Evolutionary conservation across 2,329 filamentous ascomycete genomes (phyloP), one percentile per base, ranked within the genome.

Genomic region (Aspergillus flavus): DNA sequence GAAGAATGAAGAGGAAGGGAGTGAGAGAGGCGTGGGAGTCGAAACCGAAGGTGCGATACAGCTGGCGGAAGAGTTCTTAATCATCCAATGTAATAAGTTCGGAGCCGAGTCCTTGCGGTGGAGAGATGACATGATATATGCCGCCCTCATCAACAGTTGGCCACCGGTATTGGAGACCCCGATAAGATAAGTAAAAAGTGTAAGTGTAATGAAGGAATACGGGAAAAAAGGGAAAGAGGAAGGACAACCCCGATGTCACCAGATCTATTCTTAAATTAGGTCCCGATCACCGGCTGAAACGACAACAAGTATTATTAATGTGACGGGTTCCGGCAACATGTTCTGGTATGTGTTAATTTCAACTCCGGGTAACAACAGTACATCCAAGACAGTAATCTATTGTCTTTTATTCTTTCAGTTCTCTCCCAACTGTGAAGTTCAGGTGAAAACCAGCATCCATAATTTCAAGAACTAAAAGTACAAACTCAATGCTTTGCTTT

Each of bases 91-190:
- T 19, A 55, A 36, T 55, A 52, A 48, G 52, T 64, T 56, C 59
- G 63, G 59, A 59, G 61, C 65, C 62, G 61, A 65, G 63, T 63
- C 63, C 53, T 50, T 64, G 34, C 50, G 57, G 62, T 62, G 63
- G 60, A 63, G 57, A 70, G 65, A 72, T 65, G 61, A 65, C 63
- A 64, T 64, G 60, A 54, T 55, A 54, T 55, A 55, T 55, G 32
- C 52, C 52, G 52, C 52, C 52, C 32, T 39, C 34, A 58, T 63
- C 45, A 57, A 36, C 7, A 52, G 21, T 23, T 58, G 61, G 61
- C 55, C 57, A 59, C 43, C 57, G 28, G 48, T 52, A 52, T 34
- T 55, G 32, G 10, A 32, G 36, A 9, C 19, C 36, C 58, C 58
- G 58, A 52, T 60, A 53, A 41, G 48, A 43, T 45, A 36, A 36